Base-by-base conservation (phyloP, 768 basidiomycete genomes). In the Lentinula boryana region DNA sequence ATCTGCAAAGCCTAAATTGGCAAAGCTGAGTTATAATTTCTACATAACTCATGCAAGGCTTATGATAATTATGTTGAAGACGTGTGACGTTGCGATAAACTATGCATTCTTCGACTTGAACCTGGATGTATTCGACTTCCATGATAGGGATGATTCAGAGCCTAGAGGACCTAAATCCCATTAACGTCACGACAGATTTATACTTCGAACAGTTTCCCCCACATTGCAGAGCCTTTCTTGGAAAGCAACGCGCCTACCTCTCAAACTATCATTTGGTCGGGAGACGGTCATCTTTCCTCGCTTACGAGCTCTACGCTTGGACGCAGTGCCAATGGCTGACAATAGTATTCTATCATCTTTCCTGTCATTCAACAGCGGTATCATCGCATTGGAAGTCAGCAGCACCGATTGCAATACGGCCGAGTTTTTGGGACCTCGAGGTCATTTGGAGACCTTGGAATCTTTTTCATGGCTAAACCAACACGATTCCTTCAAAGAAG, bases 1-100 rank as follows among this genome's bases (percentile, higher is more conserved):
- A 74, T 58, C 64, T 74, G n/a, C 63, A 68, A 33, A 63, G 69
- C 7, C 50, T 74, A 16, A 63, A 71, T 36, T 72, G 70, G 71
- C 62, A 65, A 41, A 60, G 62, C 13, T 61, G 64, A 9, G 51
- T 54, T 3, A 21, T 63, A n/a, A 44, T 68, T 18, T 56, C 65
- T 0, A 41, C 57, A 5, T 18, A 63, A 2, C 62, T 69, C 38
- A 48, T 72, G 15, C 36, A 49, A 5, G 60, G 61, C 27, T n/a
- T n/a, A n/a, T n/a, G n/a, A 61, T 71, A 5, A 52, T 64, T 5
- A n/a, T 63, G 0, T 68, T 68, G 2, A 53, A 67, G 4, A 54
- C 68, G 18, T 64, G 62, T 52, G 68, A 72, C 57, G 57, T 74
- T 2, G 62, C 66, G 16, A 52, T 74, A 16, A 59, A 63, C 18